Conservation (phyloP, 805 yeast genomes). For the Teunomyces aglyptinius region DNA sequence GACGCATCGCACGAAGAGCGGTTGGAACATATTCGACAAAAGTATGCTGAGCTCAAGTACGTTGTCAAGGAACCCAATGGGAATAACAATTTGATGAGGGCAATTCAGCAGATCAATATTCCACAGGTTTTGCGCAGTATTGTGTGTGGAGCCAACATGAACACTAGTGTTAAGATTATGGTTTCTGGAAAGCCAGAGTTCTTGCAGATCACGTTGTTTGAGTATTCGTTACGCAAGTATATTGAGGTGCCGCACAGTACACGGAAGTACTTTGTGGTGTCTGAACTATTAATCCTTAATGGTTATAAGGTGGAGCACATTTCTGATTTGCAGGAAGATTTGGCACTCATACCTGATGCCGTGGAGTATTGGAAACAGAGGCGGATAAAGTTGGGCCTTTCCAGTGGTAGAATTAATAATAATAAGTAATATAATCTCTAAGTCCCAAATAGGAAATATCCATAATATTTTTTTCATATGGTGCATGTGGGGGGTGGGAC, state of each 20-base stretch:
- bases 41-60: conserved; percentile 58
- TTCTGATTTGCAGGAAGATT: conserved; percentile 22
- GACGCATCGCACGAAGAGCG: conserved; percentile 46
- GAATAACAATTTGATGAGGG: conserved; percentile 45
- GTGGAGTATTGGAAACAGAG: conserved; percentile 48
- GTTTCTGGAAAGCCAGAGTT: conserved; percentile 17
- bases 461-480: neutral
- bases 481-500: too few species aligned
- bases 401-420: neutral
- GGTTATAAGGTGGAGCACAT: conserved; percentile 48
- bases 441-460: neutral
- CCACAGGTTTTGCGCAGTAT: conserved; percentile 42
- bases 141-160: conserved; percentile 48
- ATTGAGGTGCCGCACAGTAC: conserved; percentile 16
- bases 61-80: conserved; percentile 19
- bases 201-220: conserved; percentile 29
- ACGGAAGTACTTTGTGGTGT: conserved; percentile 38
- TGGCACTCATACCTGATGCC: conserved; percentile 48
- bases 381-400: conserved; percentile 8
- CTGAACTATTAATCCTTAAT: conserved; percentile 58
- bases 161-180: conserved; percentile 37
- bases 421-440: neutral
- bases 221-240: conserved; percentile 53
- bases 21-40: conserved; percentile 57
- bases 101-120: conserved; percentile 51